phyloP scores from a whole-genome alignment of 768 basidiomycete species.

The Russula griseocarnosa region DNA sequence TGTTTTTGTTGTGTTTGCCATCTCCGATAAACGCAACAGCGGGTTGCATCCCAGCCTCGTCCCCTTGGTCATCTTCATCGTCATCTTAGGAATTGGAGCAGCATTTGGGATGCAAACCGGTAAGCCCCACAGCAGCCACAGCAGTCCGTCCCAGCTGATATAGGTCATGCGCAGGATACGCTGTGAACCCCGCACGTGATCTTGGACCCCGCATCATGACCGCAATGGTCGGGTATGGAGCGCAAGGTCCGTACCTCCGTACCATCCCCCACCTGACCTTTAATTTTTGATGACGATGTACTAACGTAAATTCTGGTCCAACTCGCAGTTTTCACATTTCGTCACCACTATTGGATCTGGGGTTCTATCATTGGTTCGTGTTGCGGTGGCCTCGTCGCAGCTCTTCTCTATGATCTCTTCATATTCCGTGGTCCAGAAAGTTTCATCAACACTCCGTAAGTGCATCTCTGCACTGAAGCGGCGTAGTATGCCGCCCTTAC shows the following conservation, averaged over 20 bases:
- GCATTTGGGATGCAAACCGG: slow-evolving; percentile 59
- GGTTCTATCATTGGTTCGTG: slow-evolving; percentile 58
- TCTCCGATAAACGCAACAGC: slow-evolving; percentile 50
- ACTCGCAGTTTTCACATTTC: slow-evolving; percentile 39
- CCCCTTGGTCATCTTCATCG: slow-evolving; percentile 53
- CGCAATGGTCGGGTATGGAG: slow-evolving; percentile 69
- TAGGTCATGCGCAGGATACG: slow-evolving; percentile 42
- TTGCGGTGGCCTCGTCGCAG: slow-evolving; percentile 52
- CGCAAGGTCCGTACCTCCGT: slow-evolving; percentile 35
- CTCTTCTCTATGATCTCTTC: slow-evolving; percentile 55
- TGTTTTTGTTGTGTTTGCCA: slow-evolving; percentile 50
- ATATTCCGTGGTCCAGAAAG: slow-evolving; percentile 55
- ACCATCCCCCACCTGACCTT: neutral
- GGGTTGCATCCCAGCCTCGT: slow-evolving; percentile 49
- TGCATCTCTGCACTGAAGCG: slow-evolving; percentile 3
- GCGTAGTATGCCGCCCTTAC: neutral
- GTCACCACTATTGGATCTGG: slow-evolving; percentile 73
- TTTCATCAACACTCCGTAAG: slow-evolving; percentile 52
- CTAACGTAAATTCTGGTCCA: neutral
- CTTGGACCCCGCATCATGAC: slow-evolving; percentile 65
- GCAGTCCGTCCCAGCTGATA: neutral
- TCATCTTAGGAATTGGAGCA: slow-evolving; percentile 53
- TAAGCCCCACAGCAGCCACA: neutral
- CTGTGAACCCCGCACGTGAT: slow-evolving; percentile 70
- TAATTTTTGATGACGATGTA: neutral